Percentiles rank a stretch among this genome's conserved stretches.
Conservation (phyloP, 768 basidiomycete species). For the Amanita pallidorosea region DNA sequence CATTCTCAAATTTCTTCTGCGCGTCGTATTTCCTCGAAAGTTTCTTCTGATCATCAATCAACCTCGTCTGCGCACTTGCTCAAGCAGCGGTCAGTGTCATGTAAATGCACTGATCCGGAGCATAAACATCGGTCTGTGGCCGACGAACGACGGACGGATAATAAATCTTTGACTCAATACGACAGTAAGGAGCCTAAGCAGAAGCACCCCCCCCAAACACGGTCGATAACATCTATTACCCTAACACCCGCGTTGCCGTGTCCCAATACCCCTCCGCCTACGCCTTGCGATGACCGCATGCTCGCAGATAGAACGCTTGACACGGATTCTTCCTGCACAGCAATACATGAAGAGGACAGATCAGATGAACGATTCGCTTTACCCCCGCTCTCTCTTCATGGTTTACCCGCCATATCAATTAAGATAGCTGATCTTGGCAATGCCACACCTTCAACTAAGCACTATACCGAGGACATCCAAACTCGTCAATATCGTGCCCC, state of each 20-base stretch:
- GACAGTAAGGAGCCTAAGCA: neutral
- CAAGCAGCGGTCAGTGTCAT: constrained; percentile 18
- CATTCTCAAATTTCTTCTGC: constrained; percentile 14
- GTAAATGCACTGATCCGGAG: constrained; percentile 15
- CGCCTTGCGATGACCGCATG: neutral
- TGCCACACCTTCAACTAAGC: constrained; percentile 82
- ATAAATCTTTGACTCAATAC: constrained; percentile 11
- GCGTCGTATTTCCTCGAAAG: constrained; percentile 17
- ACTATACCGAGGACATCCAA: constrained; percentile 93
- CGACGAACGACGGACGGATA: constrained; percentile 10
- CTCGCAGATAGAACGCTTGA: neutral
- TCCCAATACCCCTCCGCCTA: constrained; percentile 20
- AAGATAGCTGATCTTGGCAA: constrained; percentile 96
- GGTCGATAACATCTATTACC: constrained; percentile 14
- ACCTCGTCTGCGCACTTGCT: constrained; percentile 33
- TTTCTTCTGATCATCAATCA: constrained; percentile 27
- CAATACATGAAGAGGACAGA: neutral
- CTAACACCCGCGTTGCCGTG: constrained; percentile 17
- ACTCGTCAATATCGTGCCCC: constrained; percentile 93
- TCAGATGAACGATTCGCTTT: neutral
- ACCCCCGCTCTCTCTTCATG: constrained; percentile 3
- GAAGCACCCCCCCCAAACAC: constrained; percentile 9
- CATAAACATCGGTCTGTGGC: constrained; percentile 11
- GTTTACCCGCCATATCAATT: constrained; percentile 48
- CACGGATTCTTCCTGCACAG: neutral